Evolutionary conservation across 345 rosid genomes (phyloP).

Genomic region (Turritis glabra): DNA sequence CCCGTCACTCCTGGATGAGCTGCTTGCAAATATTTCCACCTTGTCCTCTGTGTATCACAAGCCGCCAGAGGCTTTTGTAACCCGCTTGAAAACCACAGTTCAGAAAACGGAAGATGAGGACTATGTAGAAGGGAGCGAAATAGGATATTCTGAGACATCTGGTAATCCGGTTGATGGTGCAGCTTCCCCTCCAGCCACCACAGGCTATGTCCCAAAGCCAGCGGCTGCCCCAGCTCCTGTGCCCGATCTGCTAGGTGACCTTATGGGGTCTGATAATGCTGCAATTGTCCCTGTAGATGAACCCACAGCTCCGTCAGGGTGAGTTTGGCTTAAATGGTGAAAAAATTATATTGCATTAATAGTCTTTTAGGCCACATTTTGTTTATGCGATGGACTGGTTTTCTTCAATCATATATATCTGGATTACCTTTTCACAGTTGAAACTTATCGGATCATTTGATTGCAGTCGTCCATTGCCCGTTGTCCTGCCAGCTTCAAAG

Average conservation of each 20-base stretch:
- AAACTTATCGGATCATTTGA: background rate
- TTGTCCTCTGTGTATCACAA: constrained; percentile 95
- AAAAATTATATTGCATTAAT: background rate
- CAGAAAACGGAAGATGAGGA: constrained; percentile 88
- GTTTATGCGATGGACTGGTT: background rate
- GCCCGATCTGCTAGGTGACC: constrained; percentile 89
- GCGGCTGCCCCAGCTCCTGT: constrained; percentile 55
- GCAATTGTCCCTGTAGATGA: constrained; percentile 82
- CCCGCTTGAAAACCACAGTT: constrained; percentile 72
- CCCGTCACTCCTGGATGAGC: constrained; percentile 88
- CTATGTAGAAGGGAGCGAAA: constrained; percentile 67
- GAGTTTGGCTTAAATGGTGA: constrained; percentile 36
- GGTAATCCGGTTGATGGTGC: constrained; percentile 53
- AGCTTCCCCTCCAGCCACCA: constrained; percentile 56
- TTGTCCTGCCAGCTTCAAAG: constrained; percentile 58
- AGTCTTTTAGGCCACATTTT: background rate
- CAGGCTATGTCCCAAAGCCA: constrained; percentile 49
- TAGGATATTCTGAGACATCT: constrained; percentile 65
- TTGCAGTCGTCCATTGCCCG: constrained; percentile 72
- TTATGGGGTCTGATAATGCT: constrained; percentile 64
- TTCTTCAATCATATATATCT: background rate
- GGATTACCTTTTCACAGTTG: background rate
- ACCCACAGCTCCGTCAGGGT: constrained; percentile 66
- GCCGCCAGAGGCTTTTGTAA: constrained; percentile 89
- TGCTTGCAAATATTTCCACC: constrained; percentile 91